Evolutionary conservation across 139 green algal species (phyloP), one percentile per base, ranked within the genome.

Genomic region (Dunaliella primolecta): DNA sequence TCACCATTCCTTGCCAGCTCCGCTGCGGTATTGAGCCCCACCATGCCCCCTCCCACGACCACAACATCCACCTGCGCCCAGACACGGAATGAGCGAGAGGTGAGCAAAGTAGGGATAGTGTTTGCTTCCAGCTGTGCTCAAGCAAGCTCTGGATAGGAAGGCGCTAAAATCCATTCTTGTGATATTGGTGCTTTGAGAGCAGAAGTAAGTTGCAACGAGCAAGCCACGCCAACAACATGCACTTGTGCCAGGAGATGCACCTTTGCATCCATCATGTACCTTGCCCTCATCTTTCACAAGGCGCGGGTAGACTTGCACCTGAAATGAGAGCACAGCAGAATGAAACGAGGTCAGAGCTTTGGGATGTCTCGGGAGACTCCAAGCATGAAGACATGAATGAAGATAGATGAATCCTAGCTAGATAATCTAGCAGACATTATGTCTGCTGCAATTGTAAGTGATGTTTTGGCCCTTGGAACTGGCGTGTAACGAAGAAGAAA

Each of bases 21-120:
- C 71, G 84, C 84, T 25, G 84, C 84, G n/a, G 77, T 80, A 72
- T 84, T 79, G 1, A 88, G 79, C n/a, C 84, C 84, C 70, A 80
- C 84, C 37, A 88, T 83, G 84, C 84, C 84, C 3, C 70, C 84
- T 15, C 84, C 84, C 80, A 88, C 84, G 37, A 88, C 80, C 30
- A 88, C 78, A 71, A 88, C 84, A 35, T 88, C 84, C 29, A 80
- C 75, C 30, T 80, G n/a, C 29, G 15, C 46, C 46, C 15, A 15
- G 46, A 64, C 46, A 64, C 15, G 15, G 46, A 7, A 64, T 25
- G 46, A 64, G 15, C 46, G 7, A 64, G 15, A 64, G 46, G 46
- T 7, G 46, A 64, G 15, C 46, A 64, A 64, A 64, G 46, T 15
- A 25, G 46, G 46, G 46, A 64, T 25, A 64, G n/a, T n/a, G n/a